Conservation (phyloP, 345 rosid genomes). For the Brassica cretica region DNA sequence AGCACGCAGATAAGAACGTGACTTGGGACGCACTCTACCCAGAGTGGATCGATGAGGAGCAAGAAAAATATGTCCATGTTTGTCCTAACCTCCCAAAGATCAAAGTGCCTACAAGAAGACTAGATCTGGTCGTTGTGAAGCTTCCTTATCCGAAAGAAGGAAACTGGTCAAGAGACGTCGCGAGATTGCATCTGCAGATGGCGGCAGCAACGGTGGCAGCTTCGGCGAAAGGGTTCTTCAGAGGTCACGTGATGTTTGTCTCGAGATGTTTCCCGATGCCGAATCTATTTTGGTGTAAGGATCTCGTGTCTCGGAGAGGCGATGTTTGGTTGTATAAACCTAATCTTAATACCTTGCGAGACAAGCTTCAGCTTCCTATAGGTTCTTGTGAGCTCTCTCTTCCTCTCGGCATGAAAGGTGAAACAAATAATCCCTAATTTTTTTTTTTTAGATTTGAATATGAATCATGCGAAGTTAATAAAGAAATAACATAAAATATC, state of each 20-base stretch:
- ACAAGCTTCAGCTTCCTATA: conserved; percentile 72
- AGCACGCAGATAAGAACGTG: conserved; percentile 50
- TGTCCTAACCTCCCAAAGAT: conserved; percentile 71
- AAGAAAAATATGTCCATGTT: conserved; percentile 74
- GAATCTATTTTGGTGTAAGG: conserved; percentile 79
- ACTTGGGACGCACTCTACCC: conserved; percentile 90
- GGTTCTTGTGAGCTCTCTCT: conserved; percentile 97
- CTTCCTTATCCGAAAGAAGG: conserved; percentile 85
- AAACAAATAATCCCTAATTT: not conserved
- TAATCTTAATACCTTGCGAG: conserved; percentile 60
- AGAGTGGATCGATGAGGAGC: conserved; percentile 99
- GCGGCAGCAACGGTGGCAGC: conserved; percentile 75
- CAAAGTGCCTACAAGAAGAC: conserved; percentile 60
- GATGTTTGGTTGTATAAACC: conserved; percentile 76
- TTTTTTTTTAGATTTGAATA: not conserved
- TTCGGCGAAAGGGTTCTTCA: conserved; percentile 67
- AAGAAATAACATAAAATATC: too few species aligned
- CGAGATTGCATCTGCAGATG: conserved; percentile 82
- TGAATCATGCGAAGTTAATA: not conserved
- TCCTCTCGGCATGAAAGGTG: conserved; percentile 75
- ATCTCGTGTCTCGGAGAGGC: conserved; percentile 56
- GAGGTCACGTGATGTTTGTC: conserved; percentile 67
- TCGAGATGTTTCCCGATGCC: conserved; percentile 77
- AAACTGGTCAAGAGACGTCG: conserved; percentile 91
- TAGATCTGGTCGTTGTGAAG: conserved; percentile 78